Evolutionary conservation across 129 eudicot genomes (phyloP), one percentile per base, ranked within the genome.

Genomic region (Lactuca sativa): DNA sequence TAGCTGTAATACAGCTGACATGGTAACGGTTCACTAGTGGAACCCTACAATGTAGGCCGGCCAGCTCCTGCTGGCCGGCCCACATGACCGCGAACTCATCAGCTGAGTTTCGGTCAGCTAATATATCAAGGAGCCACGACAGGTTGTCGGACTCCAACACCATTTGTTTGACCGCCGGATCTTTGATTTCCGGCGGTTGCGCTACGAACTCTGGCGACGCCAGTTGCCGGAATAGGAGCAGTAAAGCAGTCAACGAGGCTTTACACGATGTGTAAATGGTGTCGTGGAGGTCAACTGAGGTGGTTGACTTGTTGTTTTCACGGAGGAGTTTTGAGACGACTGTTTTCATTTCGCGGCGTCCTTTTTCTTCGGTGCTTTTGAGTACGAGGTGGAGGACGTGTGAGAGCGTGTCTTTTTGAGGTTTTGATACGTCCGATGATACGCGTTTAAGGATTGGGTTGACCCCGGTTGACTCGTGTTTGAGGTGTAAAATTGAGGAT

Each of bases 331-430:
- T 93, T 9, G 90, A 82, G 30, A 93, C 97, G 36, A 85, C 43
- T 41, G 95, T 78, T 69, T 93, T 93, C 95, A 93, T 93, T 73
- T 93, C 99, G 7, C 95, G 92, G 2, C 99, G 89, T 9, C 92
- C 89, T 66, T 78, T 87, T 74, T 93, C 95, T 40, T 90, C 97
- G 4, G 66, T 85, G 85, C 97, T 87, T 70, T 82, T 93, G 60
- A 93, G 97, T 10, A 93, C 99, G 21, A 93, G 84, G 55, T 93
- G 90, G 60, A 93, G 81, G 66, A 93, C 86, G 51, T 90, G 86
- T 13, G 95, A 80, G 18, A 93, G 83, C 37, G 97, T 93, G 80
- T 93, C 99, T 36, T 78, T 81, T 0, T 82, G 83, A n/a, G 99
- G 99, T 54, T 80, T 87, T 16, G 88, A 77, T 37, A 75, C 60